These are phyloP conservation scores for Crithidia expoeki DNA, from an alignment of 208 protist genomes.

Conservation along the genomic window DNA sequence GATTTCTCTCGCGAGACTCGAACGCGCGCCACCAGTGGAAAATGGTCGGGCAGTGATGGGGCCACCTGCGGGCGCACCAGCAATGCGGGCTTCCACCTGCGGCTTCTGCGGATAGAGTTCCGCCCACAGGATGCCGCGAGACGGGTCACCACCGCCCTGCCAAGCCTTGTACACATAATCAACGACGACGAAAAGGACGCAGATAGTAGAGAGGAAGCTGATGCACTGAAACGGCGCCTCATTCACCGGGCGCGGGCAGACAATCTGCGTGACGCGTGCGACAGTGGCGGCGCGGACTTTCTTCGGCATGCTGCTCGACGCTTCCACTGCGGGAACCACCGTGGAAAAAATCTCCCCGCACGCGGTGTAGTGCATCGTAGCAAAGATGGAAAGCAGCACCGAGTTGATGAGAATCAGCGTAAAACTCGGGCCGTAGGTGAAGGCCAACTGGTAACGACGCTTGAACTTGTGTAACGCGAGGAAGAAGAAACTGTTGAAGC, in stretches of 20 bases:
- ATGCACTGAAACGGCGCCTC: constrained; percentile 41
- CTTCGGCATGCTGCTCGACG: constrained; percentile 8
- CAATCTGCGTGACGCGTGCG: background rate
- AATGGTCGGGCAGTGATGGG: constrained; percentile 3
- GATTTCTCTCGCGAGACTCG: background rate
- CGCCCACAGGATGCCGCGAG: constrained; percentile 78
- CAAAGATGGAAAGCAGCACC: constrained; percentile 65
- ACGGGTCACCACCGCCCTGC: constrained; percentile 55
- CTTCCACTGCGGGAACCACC: constrained; percentile 8
- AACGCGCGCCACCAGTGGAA: constrained; percentile 18
- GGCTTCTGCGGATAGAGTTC: constrained; percentile 54
- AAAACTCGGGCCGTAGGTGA: constrained; percentile 71
- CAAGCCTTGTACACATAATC: constrained; percentile 78
- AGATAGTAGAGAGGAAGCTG: constrained; percentile 42
- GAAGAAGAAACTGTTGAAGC: constrained; percentile 49
- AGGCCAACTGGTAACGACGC: constrained; percentile 51
- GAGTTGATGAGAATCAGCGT: constrained; percentile 72
- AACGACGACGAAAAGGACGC: constrained; percentile 49
- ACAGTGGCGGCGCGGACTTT: constrained; percentile 6
- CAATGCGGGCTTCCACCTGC: background rate
- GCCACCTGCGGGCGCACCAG: background rate
- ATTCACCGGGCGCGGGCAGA: constrained; percentile 22
- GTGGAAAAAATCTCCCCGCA: constrained; percentile 43
- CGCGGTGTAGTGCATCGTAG: constrained; percentile 65
- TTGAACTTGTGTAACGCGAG: constrained; percentile 77